phyloP scores from a whole-genome alignment of 2,329 filamentous ascomycete genomes.

The Cladosporium sp. region DNA sequence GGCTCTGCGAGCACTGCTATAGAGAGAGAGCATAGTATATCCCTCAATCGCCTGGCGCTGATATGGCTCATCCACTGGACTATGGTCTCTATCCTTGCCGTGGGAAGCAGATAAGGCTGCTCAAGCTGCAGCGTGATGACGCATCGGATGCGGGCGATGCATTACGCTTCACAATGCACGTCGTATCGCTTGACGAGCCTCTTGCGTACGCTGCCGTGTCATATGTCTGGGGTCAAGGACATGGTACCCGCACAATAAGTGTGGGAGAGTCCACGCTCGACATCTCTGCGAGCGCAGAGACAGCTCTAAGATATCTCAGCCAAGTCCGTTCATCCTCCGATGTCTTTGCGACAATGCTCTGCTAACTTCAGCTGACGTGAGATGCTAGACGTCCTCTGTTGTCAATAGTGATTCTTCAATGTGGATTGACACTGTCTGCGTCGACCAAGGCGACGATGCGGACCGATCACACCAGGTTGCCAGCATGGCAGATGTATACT shows the following conservation, averaged over 20 bases:
- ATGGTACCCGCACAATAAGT: not conserved
- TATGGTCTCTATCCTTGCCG: not conserved
- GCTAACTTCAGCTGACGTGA: no score
- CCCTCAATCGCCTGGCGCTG: no score
- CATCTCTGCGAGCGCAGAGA: not conserved
- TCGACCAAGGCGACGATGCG: not conserved
- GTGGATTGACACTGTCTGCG: not conserved
- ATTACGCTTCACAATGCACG: not conserved
- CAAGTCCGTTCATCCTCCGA: not conserved
- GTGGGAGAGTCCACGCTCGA: not conserved
- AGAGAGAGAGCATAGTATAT: no score
- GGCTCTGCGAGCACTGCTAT: no score
- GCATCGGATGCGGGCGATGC: no score
- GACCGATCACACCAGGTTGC: not conserved
- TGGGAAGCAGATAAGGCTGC: not conserved
- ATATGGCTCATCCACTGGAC: not conserved
- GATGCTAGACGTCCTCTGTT: no score
- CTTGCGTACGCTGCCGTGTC: not conserved
- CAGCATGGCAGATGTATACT: not conserved
- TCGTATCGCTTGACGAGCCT: not conserved
- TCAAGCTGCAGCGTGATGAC: not conserved
- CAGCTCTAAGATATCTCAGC: not conserved
- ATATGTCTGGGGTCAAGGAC: not conserved
- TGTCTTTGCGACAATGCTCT: no score
- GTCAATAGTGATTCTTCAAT: not conserved